Evolutionary conservation across 305 asterid genomes (phyloP).

Genomic region (Fraxinus velutina): DNA sequence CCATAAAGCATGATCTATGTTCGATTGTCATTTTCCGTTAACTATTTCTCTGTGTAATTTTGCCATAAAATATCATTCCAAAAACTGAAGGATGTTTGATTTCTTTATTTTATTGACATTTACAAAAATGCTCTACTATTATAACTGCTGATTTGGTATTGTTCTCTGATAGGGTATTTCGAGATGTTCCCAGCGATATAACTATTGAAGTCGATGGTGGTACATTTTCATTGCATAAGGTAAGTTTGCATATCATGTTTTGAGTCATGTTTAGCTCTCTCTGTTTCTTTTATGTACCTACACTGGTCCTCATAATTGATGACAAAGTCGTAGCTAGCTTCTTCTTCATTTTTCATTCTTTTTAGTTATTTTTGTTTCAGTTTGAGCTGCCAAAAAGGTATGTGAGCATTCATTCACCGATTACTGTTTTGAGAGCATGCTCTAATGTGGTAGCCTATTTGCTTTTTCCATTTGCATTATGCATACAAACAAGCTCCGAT

Average conservation of each 20-base stretch:
- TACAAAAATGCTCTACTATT: background rate
- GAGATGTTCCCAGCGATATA: constrained; percentile 81
- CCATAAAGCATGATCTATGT: background rate
- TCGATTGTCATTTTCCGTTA: background rate
- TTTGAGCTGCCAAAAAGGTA: background rate
- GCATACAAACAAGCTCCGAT: background rate
- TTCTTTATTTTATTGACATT: constrained; percentile 5
- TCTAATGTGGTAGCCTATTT: background rate
- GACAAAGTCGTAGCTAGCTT: background rate
- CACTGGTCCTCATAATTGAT: background rate
- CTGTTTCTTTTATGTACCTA: background rate
- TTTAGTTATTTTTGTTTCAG: background rate
- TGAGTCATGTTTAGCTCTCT: background rate
- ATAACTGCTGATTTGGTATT: background rate
- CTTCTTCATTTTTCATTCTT: background rate
- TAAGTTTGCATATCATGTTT: constrained; percentile 25
- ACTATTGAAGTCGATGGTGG: constrained; percentile 62
- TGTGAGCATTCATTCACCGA: constrained; percentile 2
- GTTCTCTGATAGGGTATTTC: constrained; percentile 61
- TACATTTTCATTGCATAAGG: constrained; percentile 80
- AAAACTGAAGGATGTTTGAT: background rate
- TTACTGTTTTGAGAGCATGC: background rate
- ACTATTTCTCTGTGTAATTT: background rate
- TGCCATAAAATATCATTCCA: background rate
- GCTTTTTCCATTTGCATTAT: background rate